Conservation (phyloP, 805 yeast species). For the Kurtzmaniella fragi region DNA sequence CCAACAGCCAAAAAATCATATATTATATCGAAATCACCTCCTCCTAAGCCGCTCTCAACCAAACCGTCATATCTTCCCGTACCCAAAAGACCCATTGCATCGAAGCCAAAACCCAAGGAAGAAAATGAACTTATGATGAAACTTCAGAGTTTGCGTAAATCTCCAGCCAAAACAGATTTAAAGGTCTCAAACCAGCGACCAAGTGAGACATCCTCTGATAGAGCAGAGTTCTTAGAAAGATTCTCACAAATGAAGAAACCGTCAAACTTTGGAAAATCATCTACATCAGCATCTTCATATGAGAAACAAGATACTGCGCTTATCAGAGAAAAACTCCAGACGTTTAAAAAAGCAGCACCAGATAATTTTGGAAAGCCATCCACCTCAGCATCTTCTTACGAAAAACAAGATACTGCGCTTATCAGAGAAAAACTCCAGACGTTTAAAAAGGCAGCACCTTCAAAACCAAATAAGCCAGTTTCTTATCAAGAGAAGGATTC, state of each 20-base stretch:
- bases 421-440: slow-evolving; percentile 4
- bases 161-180: slow-evolving; percentile 6
- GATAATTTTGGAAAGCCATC: background rate
- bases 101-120: too few relatives aligned
- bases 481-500: slow-evolving; percentile 11
- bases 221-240: slow-evolving; percentile 9
- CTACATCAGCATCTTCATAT: background rate
- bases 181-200: too few relatives aligned
- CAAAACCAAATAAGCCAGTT: slow-evolving; percentile 15
- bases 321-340: background rate
- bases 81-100: too few relatives aligned
- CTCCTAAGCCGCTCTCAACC: slow-evolving; percentile 1
- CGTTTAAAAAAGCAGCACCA: background rate
- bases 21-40: background rate
- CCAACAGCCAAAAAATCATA: slow-evolving; percentile 1
- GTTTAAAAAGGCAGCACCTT: slow-evolving; percentile 5
- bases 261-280: background rate
- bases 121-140: slow-evolving; percentile 10
- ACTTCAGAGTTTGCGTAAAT: slow-evolving; percentile 9
- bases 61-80: too few relatives aligned
- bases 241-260: slow-evolving; percentile 7
- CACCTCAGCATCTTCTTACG: background rate
- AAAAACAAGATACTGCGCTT: slow-evolving; percentile 3
- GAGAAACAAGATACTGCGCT: slow-evolving; percentile 2
- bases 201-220: slow-evolving; percentile 6